phyloP scores from a whole-genome alignment of 768 basidiomycete genomes.

The Tricholoma saponaceum region DNA sequence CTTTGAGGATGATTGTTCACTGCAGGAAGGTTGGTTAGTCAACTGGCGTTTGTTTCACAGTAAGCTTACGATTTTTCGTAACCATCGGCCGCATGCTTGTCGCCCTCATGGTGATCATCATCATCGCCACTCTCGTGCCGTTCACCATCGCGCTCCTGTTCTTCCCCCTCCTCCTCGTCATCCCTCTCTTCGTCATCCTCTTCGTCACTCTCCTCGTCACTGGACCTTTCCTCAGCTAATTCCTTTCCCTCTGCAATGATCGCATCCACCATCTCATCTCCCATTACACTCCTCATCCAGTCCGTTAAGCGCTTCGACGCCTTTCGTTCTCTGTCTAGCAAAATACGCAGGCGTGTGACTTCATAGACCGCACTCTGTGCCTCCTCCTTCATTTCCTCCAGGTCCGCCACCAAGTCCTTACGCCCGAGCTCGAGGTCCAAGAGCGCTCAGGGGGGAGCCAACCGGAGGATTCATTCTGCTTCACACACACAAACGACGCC shows the following conservation, averaged over 20 bases:
- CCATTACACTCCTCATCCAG: not conserved
- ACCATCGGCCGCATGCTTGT: not conserved
- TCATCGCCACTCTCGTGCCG: not conserved
- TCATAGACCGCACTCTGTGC: slow-evolving; percentile 2
- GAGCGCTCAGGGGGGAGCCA: too few species aligned
- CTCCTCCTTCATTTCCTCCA: not conserved
- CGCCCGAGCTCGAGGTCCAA: not conserved
- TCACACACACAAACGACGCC: too few species aligned
- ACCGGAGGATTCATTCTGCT: too few species aligned
- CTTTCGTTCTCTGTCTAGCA: slow-evolving; percentile 3
- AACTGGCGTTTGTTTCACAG: not conserved
- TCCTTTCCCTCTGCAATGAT: not conserved
- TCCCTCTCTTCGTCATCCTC: too few species aligned
- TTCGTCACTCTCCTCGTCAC: slow-evolving; percentile 1
- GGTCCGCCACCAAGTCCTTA: not conserved
- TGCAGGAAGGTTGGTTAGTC: not conserved
- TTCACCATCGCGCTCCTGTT: not conserved
- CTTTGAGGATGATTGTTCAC: not conserved
- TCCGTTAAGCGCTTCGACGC: not conserved
- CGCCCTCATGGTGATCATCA: not conserved
- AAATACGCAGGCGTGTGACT: not conserved
- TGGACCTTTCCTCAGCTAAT: not conserved
- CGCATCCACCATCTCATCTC: not conserved
- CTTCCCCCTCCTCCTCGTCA: not conserved
- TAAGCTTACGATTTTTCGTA: too few species aligned